Conservation (phyloP, 106 monocot species). For the Iris macrosiphon region DNA sequence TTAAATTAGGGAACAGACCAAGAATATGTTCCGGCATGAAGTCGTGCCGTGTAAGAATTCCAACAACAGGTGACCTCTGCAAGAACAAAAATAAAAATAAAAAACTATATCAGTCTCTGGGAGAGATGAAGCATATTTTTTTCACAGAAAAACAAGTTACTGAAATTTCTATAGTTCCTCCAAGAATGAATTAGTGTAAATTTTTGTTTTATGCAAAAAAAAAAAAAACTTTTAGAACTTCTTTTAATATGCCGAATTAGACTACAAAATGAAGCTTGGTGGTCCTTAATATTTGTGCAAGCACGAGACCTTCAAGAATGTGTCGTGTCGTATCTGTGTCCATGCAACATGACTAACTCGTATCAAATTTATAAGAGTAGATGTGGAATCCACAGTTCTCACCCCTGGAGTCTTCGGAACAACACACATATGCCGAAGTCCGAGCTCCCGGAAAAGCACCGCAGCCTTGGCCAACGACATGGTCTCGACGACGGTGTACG, state of each 20-base stretch:
- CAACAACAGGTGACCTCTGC: conserved; percentile 61
- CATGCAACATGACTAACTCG: too few relatives aligned
- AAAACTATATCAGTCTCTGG: conserved; percentile 1
- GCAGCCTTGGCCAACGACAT: conserved; percentile 79
- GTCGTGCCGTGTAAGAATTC: conserved; percentile 68
- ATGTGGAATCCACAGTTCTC: neutral
- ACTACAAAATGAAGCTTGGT: too few relatives aligned
- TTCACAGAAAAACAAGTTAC: neutral
- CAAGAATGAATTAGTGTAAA: too few relatives aligned
- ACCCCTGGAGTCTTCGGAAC: conserved; percentile 69
- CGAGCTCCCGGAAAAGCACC: conserved; percentile 47
- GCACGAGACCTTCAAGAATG: too few relatives aligned
- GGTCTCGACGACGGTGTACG: conserved; percentile 54
- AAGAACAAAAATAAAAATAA: neutral
- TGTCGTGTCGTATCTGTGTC: too few relatives aligned
- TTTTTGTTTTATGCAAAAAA: too few relatives aligned
- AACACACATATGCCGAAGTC: conserved; percentile 61
- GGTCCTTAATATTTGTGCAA: too few relatives aligned
- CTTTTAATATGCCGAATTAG: too few relatives aligned
- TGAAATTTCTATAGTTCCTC: neutral
- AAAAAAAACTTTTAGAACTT: too few relatives aligned
- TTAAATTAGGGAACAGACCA: conserved; percentile 37
- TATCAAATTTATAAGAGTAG: too few relatives aligned
- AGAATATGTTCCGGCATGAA: conserved; percentile 67
- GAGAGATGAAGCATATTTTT: neutral